phyloP scores from a whole-genome alignment of 805 yeast species.

The Wickerhamiella shivajii region DNA sequence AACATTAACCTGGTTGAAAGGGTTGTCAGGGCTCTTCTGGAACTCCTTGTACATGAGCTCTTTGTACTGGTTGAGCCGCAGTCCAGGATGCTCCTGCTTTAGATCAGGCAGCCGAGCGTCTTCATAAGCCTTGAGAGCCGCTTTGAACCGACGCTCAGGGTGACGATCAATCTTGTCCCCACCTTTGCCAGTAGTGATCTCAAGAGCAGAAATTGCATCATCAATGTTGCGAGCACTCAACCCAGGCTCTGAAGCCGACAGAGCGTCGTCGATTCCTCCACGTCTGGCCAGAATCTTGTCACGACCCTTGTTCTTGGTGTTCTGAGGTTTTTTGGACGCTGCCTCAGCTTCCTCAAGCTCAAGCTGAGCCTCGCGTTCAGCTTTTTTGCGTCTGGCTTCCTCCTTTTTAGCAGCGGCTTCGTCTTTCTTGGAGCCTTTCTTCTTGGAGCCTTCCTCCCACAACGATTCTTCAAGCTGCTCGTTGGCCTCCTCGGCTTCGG shows the following conservation, averaged over 20 bases:
- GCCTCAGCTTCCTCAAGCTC: constrained; percentile 49
- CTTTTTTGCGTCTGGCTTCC: constrained; percentile 64
- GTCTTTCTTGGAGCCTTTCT: constrained; percentile 52
- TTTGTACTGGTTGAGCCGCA: constrained; percentile 65
- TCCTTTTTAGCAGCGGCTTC: constrained; percentile 53
- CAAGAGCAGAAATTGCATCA: constrained; percentile 62
- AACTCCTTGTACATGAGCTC: constrained; percentile 64
- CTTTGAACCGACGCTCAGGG: constrained; percentile 79
- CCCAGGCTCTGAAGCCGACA: constrained; percentile 43
- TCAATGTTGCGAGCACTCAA: constrained; percentile 65
- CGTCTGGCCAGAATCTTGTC: constrained; percentile 49
- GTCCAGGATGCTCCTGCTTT: constrained; percentile 64
- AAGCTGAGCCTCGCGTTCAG: constrained; percentile 60
- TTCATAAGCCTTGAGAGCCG: constrained; percentile 59
- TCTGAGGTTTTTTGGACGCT: constrained; percentile 38
- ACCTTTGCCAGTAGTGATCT: constrained; percentile 43
- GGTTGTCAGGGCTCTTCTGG: constrained; percentile 67
- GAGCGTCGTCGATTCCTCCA: constrained; percentile 37
- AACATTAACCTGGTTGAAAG: constrained; percentile 65
- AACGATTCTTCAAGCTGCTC: constrained; percentile 44
- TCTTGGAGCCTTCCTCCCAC: constrained; percentile 64
- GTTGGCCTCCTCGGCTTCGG: constrained; percentile 32
- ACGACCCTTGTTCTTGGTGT: constrained; percentile 47
- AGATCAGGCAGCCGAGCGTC: constrained; percentile 58
- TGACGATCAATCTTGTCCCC: constrained; percentile 48